Base-by-base conservation (phyloP, 2,329 filamentous ascomycete genomes). In the Alternaria solani region DNA sequence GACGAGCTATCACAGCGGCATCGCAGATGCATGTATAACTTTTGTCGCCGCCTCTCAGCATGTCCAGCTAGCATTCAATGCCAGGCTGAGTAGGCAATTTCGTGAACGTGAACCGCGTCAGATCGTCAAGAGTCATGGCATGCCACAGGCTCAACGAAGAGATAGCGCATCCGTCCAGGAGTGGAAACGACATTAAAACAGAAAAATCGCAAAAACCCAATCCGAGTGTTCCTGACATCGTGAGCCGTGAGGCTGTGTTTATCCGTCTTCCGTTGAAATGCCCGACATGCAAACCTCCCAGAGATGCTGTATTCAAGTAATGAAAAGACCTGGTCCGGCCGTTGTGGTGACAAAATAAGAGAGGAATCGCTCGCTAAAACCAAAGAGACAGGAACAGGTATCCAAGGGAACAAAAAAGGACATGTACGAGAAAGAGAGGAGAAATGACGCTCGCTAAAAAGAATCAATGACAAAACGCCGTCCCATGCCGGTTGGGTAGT, bases 401-500 rank as follows among this genome's bases (percentile, higher is more conserved):
- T 80, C 77, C 20, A 23, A 23, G 20, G 20, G 20, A 70, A 77
- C n/a, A 70, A 77, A 36, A 55, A 46, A 28, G 78, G 78, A 73
- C 72, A 72, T 72, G 71, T 75, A 74, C 71, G 70, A 70, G 73
- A 80, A 56, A 74, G 73, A 78, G 77, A 76, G 67, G 51, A 72
- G 53, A 66, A 62, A 68, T 72, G 73, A 62, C 66, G 72, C 66
- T 78, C 75, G 77, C 75, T 79, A 79, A 77, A 81, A 78, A 76
- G 81, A 78, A 79, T 61, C 58, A 49, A 57, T 78, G 77, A 79
- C 79, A 74, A 49, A 80, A 86, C 84, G 83, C 84, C 84, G 81
- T 85, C 83, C 82, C 79, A 85, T 85, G 82, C 82, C 78, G 77
- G 66, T 53, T 57, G 38, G 64, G 75, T 80, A 79, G 81, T 80